phyloP scores from a whole-genome alignment of 2,329 filamentous ascomycete genomes.

The Daldinia sp. region DNA sequence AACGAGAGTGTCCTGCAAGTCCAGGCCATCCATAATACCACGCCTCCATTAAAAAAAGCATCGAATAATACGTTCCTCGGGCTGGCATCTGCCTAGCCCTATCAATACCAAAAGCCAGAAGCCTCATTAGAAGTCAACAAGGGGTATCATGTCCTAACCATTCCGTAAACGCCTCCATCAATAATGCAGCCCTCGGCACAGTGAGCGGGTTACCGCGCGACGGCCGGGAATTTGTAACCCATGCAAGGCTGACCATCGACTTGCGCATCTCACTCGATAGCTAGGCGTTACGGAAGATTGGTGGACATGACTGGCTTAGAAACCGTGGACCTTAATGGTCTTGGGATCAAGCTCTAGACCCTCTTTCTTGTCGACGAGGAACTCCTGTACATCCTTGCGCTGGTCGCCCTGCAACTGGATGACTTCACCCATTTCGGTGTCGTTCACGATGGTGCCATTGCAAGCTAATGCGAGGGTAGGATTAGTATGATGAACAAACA shows the following conservation, averaged over 20 bases:
- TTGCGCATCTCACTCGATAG: constrained; percentile 42
- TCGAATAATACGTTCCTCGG: constrained; percentile 31
- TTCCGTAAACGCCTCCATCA: constrained; percentile 52
- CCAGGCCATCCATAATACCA: constrained; percentile 41
- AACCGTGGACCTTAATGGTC: constrained; percentile 89
- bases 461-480: constrained; percentile 72
- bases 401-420: constrained; percentile 99
- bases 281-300: constrained; percentile 44
- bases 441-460: constrained; percentile 99
- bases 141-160: constrained; percentile 54
- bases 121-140: constrained; percentile 41
- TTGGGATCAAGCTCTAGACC: constrained; percentile 94
- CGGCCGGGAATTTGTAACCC: constrained; percentile 21
- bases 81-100: constrained; percentile 31
- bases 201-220: constrained; percentile 38
- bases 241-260: constrained; percentile 42
- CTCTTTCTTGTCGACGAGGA: constrained; percentile 95
- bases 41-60: constrained; percentile 38
- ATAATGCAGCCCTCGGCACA: constrained; percentile 46
- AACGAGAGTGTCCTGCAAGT: constrained; percentile 47
- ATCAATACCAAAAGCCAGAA: constrained; percentile 42
- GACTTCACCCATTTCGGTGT: constrained; percentile 98
- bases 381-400: constrained; percentile 98
- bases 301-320: constrained; percentile 62
- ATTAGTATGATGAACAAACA: constrained; percentile 14